These are phyloP conservation scores for Aphanomyces invadans DNA, from an alignment of 352 stramenopile genomes.

Conservation along the genomic window DNA sequence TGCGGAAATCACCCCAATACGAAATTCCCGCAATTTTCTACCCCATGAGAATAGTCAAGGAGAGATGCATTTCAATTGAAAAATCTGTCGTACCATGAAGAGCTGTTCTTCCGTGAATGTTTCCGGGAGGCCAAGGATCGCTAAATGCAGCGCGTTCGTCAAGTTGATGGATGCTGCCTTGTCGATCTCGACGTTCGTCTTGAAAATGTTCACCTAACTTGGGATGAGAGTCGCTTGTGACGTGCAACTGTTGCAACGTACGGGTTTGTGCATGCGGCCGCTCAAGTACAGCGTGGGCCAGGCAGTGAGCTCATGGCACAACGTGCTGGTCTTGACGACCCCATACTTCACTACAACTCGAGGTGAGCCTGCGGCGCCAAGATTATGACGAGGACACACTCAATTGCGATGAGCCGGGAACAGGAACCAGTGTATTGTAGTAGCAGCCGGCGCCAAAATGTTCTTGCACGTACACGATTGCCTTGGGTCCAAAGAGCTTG, in stretches of 20 bases:
- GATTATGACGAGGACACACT: background rate
- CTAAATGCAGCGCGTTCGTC: constrained; percentile 64
- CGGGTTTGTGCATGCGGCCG: constrained; percentile 80
- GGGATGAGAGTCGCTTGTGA: no score
- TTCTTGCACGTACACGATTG: constrained; percentile 57
- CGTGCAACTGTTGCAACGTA: no score
- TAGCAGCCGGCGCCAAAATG: constrained; percentile 75
- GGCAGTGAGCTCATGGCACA: constrained; percentile 62
- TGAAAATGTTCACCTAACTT: constrained; percentile 53
- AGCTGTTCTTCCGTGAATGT: constrained; percentile 77
- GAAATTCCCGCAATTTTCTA: constrained; percentile 86
- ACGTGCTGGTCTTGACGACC: constrained; percentile 69
- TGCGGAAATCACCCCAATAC: constrained; percentile 85
- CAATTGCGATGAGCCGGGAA: constrained; percentile 6
- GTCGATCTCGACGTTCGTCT: constrained; percentile 40
- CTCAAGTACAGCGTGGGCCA: constrained; percentile 86
- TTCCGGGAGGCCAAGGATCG: constrained; percentile 60
- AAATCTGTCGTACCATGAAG: constrained; percentile 50
- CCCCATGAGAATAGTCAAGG: no score
- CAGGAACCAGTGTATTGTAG: constrained; percentile 73
- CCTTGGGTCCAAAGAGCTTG: constrained; percentile 48
- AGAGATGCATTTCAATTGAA: background rate
- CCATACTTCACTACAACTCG: constrained; percentile 83
- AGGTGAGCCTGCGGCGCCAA: no score
- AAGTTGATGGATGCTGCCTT: constrained; percentile 51